phyloP scores from a whole-genome alignment of 345 rosid genomes.

The Punica granatum region DNA sequence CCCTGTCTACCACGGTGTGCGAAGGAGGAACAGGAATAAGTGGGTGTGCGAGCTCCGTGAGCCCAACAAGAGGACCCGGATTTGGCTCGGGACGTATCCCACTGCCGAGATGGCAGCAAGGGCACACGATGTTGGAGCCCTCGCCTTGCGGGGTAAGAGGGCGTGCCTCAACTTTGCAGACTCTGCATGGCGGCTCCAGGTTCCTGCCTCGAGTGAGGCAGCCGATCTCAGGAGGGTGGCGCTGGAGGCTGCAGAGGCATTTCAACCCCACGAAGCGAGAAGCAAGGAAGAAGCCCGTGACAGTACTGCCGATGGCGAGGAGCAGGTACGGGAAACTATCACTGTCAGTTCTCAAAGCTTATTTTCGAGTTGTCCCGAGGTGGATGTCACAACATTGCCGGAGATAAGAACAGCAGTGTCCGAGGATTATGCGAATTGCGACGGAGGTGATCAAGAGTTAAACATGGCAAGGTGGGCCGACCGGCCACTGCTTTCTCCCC shows the following conservation, averaged over 20 bases:
- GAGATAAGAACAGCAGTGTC: not conserved
- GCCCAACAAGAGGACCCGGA: constrained; percentile 31
- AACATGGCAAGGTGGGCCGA: constrained; percentile 7
- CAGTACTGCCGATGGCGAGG: not conserved
- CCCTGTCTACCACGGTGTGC: constrained; percentile 42
- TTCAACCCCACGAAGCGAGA: not conserved
- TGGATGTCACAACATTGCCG: not conserved
- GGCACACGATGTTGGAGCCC: constrained; percentile 43
- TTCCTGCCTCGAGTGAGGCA: constrained; percentile 23
- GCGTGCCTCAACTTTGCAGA: constrained; percentile 40
- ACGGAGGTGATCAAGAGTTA: not conserved
- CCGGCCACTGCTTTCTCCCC: constrained; percentile 6
- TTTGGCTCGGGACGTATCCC: constrained; percentile 47
- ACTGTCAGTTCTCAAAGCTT: not conserved
- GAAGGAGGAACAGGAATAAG: constrained; percentile 31
- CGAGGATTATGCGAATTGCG: not conserved
- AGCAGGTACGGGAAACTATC: not conserved
- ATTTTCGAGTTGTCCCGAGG: not conserved
- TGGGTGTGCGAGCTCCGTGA: constrained; percentile 50
- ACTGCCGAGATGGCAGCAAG: constrained; percentile 37
- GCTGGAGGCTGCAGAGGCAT: constrained; percentile 20
- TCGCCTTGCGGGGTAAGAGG: constrained; percentile 33
- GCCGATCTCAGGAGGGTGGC: constrained; percentile 40
- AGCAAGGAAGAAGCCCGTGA: not conserved
- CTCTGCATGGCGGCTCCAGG: constrained; percentile 22